Percentiles rank a stretch among this genome's conserved stretches.
phyloP scores from a whole-genome alignment of 2,329 filamentous ascomycete genomes.

The Colletotrichum orchidophilum region DNA sequence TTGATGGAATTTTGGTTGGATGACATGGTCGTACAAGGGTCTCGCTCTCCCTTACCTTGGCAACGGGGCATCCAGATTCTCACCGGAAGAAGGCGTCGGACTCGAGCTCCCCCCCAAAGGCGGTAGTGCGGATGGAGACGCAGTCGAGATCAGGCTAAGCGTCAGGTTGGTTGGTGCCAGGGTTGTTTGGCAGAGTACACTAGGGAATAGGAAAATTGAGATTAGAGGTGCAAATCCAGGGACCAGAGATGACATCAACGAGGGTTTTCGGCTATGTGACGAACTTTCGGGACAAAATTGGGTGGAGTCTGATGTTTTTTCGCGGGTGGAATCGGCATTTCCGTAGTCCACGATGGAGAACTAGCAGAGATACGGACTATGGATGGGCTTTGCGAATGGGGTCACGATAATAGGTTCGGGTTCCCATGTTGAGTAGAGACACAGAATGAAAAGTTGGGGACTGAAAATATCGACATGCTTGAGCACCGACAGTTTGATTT shows the following conservation, averaged over 20 bases:
- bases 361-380: not conserved
- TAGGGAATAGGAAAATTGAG: not conserved
- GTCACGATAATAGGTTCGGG: not conserved
- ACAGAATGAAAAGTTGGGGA: not conserved
- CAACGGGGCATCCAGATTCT: not conserved
- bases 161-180: not conserved
- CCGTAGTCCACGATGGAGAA: slow-evolving; percentile 1
- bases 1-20: slow-evolving; percentile 25
- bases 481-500: not conserved
- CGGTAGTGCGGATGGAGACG: not conserved
- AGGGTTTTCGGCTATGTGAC: slow-evolving; percentile 34
- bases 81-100: not conserved
- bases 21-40: slow-evolving; percentile 2
- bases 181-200: not conserved
- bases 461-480: not conserved
- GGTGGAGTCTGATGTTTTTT: slow-evolving; percentile 25
- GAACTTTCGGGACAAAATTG: slow-evolving; percentile 21
- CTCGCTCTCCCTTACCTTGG: not conserved
- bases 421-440: not conserved
- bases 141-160: slow-evolving; percentile 1
- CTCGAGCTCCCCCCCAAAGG: not conserved
- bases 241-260: slow-evolving; percentile 31
- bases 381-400: not conserved
- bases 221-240: not conserved
- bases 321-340: slow-evolving; percentile 30